Evolutionary conservation across 805 yeast species (phyloP).

Genomic region (Clavispora phyllophila): DNA sequence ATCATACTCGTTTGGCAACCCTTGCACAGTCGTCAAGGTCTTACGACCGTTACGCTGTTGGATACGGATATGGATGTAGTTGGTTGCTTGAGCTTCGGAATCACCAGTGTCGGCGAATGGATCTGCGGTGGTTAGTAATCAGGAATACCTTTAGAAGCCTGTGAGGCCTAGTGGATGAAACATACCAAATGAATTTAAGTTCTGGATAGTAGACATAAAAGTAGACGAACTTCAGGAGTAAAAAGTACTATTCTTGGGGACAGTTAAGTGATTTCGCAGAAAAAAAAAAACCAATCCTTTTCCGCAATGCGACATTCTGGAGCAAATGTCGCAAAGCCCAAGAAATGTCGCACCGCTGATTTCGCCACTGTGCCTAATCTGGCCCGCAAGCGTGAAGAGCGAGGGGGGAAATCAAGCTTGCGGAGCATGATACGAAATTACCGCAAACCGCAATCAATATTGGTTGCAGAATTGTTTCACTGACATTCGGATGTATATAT

Average conservation of each 20-base stretch:
- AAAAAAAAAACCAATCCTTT: background rate
- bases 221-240: slow-evolving; percentile 2
- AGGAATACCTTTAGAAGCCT: background rate
- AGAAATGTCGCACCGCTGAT: background rate
- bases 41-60: slow-evolving; percentile 99
- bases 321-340: background rate
- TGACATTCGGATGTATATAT: too few species aligned
- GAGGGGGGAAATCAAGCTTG: background rate
- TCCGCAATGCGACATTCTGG: background rate
- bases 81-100: slow-evolving; percentile 93
- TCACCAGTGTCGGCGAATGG: slow-evolving; percentile 99
- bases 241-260: background rate
- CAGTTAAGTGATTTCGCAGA: background rate
- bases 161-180: slow-evolving; percentile 4
- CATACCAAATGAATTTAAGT: slow-evolving; percentile 71
- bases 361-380: background rate
- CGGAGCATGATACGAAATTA: background rate
- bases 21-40: slow-evolving; percentile 97
- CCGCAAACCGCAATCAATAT: too few species aligned
- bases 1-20: slow-evolving; percentile 92
- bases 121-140: slow-evolving; percentile 39
- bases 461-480: too few species aligned
- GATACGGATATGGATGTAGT: slow-evolving; percentile 96
- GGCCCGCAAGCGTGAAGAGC: background rate
- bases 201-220: slow-evolving; percentile 85